Conservation (phyloP, 495 filamentous ascomycete species). For the Haplographium delicatum region DNA sequence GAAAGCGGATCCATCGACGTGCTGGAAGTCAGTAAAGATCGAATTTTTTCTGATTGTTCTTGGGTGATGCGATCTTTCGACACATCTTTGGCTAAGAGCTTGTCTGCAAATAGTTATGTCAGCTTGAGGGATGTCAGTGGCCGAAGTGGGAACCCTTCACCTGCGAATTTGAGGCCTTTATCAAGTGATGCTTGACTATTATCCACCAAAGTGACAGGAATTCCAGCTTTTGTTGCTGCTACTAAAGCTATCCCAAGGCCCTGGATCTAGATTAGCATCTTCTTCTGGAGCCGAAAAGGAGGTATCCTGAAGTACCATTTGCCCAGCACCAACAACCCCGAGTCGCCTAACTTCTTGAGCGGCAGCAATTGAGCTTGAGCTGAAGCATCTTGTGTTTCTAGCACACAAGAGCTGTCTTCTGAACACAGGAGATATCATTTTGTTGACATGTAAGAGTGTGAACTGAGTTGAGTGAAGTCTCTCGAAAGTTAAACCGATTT, state of each 20-base stretch:
- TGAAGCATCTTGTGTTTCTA: slow-evolving; percentile 44
- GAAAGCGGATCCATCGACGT: slow-evolving; percentile 73
- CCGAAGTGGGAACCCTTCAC: slow-evolving; percentile 42
- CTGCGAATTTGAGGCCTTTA: slow-evolving; percentile 87
- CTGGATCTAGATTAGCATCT: slow-evolving; percentile 39
- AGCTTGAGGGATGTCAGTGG: slow-evolving; percentile 3
- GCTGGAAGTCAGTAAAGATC: slow-evolving; percentile 60
- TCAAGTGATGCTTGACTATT: slow-evolving; percentile 80
- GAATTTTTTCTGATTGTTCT: slow-evolving; percentile 65
- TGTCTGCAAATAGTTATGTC: slow-evolving; percentile 51
- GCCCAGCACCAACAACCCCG: slow-evolving; percentile 91
- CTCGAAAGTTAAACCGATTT: too few relatives aligned
- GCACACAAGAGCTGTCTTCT: slow-evolving; percentile 22
- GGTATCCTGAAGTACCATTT: slow-evolving; percentile 62
- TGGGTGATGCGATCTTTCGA: slow-evolving; percentile 75
- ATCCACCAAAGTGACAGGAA: slow-evolving; percentile 86
- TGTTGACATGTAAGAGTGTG: too few relatives aligned
- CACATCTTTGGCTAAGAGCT: slow-evolving; percentile 88
- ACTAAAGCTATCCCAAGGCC: slow-evolving; percentile 95
- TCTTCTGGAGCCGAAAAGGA: slow-evolving; percentile 13
- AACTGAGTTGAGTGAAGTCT: too few relatives aligned
- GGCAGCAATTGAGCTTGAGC: slow-evolving; percentile 42
- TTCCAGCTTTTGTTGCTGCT: slow-evolving; percentile 75
- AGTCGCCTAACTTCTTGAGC: slow-evolving; percentile 79
- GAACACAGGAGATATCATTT: slow-evolving; percentile 22